Conservation (phyloP, 805 yeast species). For the Yarrowia deformans region DNA sequence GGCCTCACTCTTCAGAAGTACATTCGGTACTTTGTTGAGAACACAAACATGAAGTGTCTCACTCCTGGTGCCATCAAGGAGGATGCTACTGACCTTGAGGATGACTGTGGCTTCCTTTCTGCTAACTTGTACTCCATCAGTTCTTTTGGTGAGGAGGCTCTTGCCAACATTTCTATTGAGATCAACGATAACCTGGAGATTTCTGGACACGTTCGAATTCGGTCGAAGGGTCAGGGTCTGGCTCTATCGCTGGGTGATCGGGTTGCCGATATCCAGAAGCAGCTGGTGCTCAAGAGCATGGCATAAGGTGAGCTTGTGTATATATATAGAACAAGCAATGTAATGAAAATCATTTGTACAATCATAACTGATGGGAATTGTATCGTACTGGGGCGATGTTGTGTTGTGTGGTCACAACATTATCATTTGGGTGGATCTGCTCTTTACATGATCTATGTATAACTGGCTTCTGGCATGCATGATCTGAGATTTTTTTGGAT, state of each 20-base stretch:
- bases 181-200: slow-evolving; percentile 75
- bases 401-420: too few relatives aligned
- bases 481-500: not conserved
- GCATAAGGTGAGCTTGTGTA: slow-evolving; percentile 33
- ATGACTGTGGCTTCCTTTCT: slow-evolving; percentile 83
- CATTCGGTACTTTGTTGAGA: slow-evolving; percentile 73
- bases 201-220: slow-evolving; percentile 92
- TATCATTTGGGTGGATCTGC: not conserved
- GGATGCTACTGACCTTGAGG: slow-evolving; percentile 45
- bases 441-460: slow-evolving; percentile 11
- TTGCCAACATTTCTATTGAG: slow-evolving; percentile 94
- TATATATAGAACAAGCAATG: slow-evolving; percentile 12
- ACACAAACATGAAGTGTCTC: slow-evolving; percentile 92
- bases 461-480: not conserved
- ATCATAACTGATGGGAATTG: not conserved
- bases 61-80: slow-evolving; percentile 94
- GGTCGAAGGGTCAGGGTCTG: slow-evolving; percentile 97
- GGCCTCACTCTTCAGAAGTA: slow-evolving; percentile 71
- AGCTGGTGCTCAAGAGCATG: slow-evolving; percentile 35
- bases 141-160: slow-evolving; percentile 96
- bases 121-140: slow-evolving; percentile 93
- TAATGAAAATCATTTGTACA: slow-evolving; percentile 23
- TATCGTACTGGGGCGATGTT: too few relatives aligned
- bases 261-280: slow-evolving; percentile 76
- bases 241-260: slow-evolving; percentile 95